Conservation (phyloP, 148 eudicot species). For the Gaultheria prostrata region DNA sequence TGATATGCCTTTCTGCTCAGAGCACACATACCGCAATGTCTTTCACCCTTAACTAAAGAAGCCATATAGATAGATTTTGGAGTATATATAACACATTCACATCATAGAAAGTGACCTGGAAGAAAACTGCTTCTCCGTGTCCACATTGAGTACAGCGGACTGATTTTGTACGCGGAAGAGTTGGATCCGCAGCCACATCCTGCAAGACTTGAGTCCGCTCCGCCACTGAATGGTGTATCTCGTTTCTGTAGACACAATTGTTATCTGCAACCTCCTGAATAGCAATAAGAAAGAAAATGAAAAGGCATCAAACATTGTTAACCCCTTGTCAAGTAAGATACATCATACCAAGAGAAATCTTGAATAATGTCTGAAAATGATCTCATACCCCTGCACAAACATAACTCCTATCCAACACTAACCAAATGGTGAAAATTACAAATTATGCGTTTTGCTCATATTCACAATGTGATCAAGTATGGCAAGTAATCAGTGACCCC, state of each 20-base stretch:
- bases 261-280: slow-evolving; percentile 85
- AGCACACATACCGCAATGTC: neutral
- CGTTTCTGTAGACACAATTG: slow-evolving; percentile 95
- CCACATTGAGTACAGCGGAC: slow-evolving; percentile 80
- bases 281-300: slow-evolving; percentile 1
- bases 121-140: slow-evolving; percentile 97
- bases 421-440: neutral
- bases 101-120: slow-evolving; percentile 55
- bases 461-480: neutral
- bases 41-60: slow-evolving; percentile 6
- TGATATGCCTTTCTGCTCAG: slow-evolving; percentile 1
- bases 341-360: neutral
- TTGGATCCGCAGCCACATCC: slow-evolving; percentile 98
- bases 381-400: neutral
- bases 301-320: neutral
- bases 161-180: slow-evolving; percentile 93
- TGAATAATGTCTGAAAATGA: neutral
- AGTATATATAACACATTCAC: neutral
- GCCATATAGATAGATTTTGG: neutral
- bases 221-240: slow-evolving; percentile 81
- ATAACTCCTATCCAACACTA: neutral
- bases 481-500: neutral
- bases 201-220: slow-evolving; percentile 92
- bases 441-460: too few relatives aligned
- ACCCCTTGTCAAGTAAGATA: neutral